Evolutionary conservation across 345 rosid species (phyloP), one percentile per base, ranked within the genome.

Genomic region (Durio zibethinus): DNA sequence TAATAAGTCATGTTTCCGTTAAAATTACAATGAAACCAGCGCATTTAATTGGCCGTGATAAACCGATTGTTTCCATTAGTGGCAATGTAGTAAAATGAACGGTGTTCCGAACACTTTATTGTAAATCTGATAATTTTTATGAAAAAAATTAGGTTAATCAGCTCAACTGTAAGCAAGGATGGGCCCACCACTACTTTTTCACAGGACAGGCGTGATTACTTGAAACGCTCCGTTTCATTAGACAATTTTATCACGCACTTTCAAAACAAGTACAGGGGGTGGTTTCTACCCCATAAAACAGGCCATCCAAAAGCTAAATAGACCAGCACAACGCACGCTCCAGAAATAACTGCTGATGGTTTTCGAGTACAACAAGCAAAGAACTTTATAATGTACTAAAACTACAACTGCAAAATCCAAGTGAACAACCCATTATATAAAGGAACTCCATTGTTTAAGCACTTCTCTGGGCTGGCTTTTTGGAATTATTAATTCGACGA

Each of bases 401-500:
- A 38, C 72, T 61, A 69, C 62, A 36, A 53, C 40, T 21, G 62
- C 52, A 47, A 8, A 56, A 75, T 52, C 53, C 10, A 18, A 73
- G 43, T 43, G 57, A 48, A 21, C 38, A 36, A 50, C 71, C 54
- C 70, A 66, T 4, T 8, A 23, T 63, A n/a, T 10, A n/a, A 21
- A 54, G 10, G 10, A 38, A 47, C 7, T 50, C 18, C 70, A 48
- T 25, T 25, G 50, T 45, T 73, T 72, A 83, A 3, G 77, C 72
- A 57, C 12, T 64, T 21, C 29, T 59, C 53, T 75, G 45, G 6
- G 72, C 78, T 69, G 50, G 84, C 64, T 61, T 87, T 76, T 88
- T 88, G 25, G 91, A 87, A 85, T 90, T 90, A 76, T 87, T 90
- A 84, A 84, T 88, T 59, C 77, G 90, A 4, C 89, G 89, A 71